phyloP scores from a whole-genome alignment of 2,329 filamentous ascomycete species.

The Fusarium goolgardi region DNA sequence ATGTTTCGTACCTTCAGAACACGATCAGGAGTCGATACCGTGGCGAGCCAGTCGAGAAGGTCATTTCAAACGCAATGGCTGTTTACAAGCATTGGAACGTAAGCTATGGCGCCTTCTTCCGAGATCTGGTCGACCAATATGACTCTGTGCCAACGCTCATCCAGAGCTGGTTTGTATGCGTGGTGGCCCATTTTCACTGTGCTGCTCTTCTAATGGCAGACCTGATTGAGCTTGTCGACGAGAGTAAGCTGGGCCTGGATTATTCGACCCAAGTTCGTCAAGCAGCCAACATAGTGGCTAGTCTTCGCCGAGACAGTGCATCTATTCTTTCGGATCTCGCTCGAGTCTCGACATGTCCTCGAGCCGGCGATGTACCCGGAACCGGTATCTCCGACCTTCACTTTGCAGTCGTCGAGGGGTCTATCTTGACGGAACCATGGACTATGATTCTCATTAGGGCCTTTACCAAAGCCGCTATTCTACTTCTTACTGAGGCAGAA shows the following conservation, averaged over 20 bases:
- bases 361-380: conserved; percentile 42
- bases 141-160: conserved; percentile 62
- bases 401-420: conserved; percentile 64
- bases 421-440: conserved; percentile 71
- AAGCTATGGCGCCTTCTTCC: conserved; percentile 63
- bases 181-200: conserved; percentile 69
- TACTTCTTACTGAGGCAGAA: conserved; percentile 53
- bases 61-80: conserved; percentile 59
- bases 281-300: conserved; percentile 51
- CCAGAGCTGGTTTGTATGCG: conserved; percentile 70
- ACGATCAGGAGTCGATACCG: conserved; percentile 56
- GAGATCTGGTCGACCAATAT: conserved; percentile 63
- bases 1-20: conserved; percentile 66
- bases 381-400: conserved; percentile 57
- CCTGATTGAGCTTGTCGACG: conserved; percentile 62
- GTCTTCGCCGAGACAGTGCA: conserved; percentile 58
- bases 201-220: conserved; percentile 67
- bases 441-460: conserved; percentile 65
- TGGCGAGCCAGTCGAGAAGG: conserved; percentile 58
- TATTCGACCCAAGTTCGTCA: conserved; percentile 46
- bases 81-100: conserved; percentile 67
- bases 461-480: conserved; percentile 60
- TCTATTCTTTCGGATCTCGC: conserved; percentile 62
- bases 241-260: conserved; percentile 47
- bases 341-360: conserved; percentile 56